phyloP scores from a whole-genome alignment of 768 basidiomycete genomes.

The Coprinellus micaceus region DNA sequence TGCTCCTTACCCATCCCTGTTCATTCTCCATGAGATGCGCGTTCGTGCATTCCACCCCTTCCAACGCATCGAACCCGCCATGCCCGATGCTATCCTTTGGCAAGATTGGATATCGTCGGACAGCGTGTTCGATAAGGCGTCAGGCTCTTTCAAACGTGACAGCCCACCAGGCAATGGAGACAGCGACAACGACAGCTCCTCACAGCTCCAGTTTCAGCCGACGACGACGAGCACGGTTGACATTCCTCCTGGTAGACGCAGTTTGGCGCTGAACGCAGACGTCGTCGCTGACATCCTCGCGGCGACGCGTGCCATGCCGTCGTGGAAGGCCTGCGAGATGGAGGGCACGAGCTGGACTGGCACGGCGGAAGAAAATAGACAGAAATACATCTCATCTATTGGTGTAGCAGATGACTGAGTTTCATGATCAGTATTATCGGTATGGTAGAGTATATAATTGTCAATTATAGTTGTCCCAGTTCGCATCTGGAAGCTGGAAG shows the following conservation, averaged over 20 bases:
- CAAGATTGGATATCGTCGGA: not conserved
- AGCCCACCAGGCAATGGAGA: not conserved
- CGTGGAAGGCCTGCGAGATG: slow-evolving; percentile 29
- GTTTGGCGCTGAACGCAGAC: slow-evolving; percentile 15
- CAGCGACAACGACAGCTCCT: not conserved
- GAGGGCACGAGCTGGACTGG: slow-evolving; percentile 31
- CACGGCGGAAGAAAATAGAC: slow-evolving; percentile 31
- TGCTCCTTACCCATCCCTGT: slow-evolving; percentile 27
- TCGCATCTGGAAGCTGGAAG: too few relatives aligned
- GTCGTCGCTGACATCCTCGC: slow-evolving; percentile 27
- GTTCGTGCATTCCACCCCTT: slow-evolving; percentile 28
- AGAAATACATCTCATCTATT: too few relatives aligned
- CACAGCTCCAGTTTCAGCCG: not conserved
- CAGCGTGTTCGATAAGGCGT: not conserved
- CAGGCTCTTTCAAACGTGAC: not conserved
- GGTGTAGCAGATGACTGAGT: too few relatives aligned
- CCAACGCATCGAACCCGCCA: slow-evolving; percentile 5
- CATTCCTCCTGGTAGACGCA: slow-evolving; percentile 16
- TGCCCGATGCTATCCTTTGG: not conserved
- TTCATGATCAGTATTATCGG: too few relatives aligned
- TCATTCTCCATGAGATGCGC: slow-evolving; percentile 34
- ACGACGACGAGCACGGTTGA: not conserved
- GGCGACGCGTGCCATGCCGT: slow-evolving; percentile 26
- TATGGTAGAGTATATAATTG: too few relatives aligned
- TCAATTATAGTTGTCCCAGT: too few relatives aligned